Percentiles rank a stretch among this genome's conserved stretches.
phyloP scores from a whole-genome alignment of 169 alveolate genomes.

The Theileria orientalis region DNA sequence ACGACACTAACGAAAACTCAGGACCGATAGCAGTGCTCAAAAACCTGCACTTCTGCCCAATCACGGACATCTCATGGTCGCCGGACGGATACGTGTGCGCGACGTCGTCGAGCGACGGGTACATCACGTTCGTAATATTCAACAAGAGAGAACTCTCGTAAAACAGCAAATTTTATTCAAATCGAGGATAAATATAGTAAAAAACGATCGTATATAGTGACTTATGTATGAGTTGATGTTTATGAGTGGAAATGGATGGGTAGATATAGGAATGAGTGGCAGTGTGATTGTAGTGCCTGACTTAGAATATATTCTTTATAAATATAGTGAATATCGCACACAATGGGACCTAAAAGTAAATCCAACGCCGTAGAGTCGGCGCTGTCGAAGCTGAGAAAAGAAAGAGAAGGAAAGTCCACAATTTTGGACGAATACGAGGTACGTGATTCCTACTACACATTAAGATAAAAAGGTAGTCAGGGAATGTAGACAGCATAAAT shows the following conservation, averaged over 20 bases:
- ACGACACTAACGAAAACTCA: conserved; percentile 80
- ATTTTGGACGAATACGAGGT: conserved; percentile 62
- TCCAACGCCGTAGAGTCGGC: conserved; percentile 42
- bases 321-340: not conserved
- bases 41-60: conserved; percentile 88
- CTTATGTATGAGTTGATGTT: too few species aligned
- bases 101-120: conserved; percentile 90
- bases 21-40: conserved; percentile 88
- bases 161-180: not conserved
- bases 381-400: conserved; percentile 59
- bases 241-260: too few species aligned
- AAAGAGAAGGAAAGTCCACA: conserved; percentile 51
- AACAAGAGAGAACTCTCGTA: conserved; percentile 53
- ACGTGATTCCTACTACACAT: conserved; percentile 13
- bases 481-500: too few species aligned
- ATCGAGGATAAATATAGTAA: too few species aligned
- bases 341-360: not conserved
- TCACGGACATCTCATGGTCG: conserved; percentile 92
- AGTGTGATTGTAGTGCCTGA: too few species aligned
- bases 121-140: conserved; percentile 73
- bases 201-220: not conserved
- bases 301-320: too few species aligned
- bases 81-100: conserved; percentile 88
- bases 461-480: too few species aligned
- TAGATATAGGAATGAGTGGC: too few species aligned